Percentiles rank a stretch among this genome's conserved stretches.
Evolutionary conservation across 768 basidiomycete genomes (phyloP).

Genomic region (Macrolepiota dolichaula): DNA sequence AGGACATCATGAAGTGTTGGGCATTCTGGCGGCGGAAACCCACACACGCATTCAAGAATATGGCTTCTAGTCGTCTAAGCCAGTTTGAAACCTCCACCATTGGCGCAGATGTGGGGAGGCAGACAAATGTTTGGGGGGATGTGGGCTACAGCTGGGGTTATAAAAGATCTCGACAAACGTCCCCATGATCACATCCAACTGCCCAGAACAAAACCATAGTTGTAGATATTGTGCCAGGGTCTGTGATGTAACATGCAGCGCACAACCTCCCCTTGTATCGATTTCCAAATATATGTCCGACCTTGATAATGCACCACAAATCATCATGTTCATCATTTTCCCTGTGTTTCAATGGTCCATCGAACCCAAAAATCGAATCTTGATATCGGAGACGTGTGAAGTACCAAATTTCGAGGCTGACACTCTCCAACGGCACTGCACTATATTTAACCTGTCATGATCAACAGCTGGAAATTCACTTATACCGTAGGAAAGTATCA

Average conservation of each 20-base stretch:
- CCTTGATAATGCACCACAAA: too few relatives aligned
- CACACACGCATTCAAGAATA: background rate
- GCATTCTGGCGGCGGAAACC: background rate
- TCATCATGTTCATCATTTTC: too few relatives aligned
- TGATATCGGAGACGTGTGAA: too few relatives aligned
- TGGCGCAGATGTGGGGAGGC: background rate
- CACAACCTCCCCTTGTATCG: too few relatives aligned
- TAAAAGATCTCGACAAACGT: background rate
- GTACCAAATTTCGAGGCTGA: too few relatives aligned
- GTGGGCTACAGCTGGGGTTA: constrained; percentile 9
- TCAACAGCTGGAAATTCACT: too few relatives aligned
- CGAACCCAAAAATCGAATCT: too few relatives aligned
- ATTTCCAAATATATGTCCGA: too few relatives aligned
- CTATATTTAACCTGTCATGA: too few relatives aligned
- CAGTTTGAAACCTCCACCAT: background rate
- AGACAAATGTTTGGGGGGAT: background rate
- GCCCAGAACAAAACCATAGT: background rate
- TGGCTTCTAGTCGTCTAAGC: background rate
- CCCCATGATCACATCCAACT: background rate
- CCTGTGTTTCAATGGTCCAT: too few relatives aligned
- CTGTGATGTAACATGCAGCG: background rate
- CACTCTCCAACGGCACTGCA: too few relatives aligned
- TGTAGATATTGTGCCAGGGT: background rate
- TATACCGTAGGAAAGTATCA: too few relatives aligned
- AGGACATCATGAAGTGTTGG: constrained; percentile 8